Percentiles rank a stretch among this genome's conserved stretches.
Conservation (phyloP, 495 filamentous ascomycete species). For the Daldinia grandis region DNA sequence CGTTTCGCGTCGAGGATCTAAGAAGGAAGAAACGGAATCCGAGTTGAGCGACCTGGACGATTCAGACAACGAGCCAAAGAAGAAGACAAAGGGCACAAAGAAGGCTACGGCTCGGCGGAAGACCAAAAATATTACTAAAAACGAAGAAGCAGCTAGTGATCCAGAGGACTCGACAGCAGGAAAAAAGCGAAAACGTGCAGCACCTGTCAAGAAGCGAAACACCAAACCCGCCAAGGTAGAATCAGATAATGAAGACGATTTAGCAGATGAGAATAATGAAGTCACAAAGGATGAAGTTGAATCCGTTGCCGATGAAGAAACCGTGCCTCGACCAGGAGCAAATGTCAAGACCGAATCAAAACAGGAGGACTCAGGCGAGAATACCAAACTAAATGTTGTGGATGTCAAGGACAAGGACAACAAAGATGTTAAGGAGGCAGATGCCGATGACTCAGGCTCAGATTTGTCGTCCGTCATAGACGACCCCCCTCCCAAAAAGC, state of each 20-base stretch:
- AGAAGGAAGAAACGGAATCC: constrained; percentile 46
- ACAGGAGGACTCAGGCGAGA: constrained; percentile 30
- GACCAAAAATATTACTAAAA: constrained; percentile 30
- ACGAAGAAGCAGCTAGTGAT: constrained; percentile 30
- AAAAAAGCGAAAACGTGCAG: constrained; percentile 40
- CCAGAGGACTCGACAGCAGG: constrained; percentile 33
- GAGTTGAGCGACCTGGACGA: constrained; percentile 43
- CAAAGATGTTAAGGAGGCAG: constrained; percentile 28
- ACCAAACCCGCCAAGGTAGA: constrained; percentile 34
- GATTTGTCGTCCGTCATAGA: constrained; percentile 82
- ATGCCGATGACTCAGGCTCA: constrained; percentile 70
- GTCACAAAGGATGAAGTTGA: constrained; percentile 40
- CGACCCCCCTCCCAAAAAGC: constrained; percentile 62
- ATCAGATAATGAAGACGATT: constrained; percentile 51
- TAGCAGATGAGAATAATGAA: constrained; percentile 41
- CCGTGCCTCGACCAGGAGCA: constrained; percentile 29
- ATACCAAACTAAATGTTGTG: constrained; percentile 29
- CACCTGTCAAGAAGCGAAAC: constrained; percentile 41
- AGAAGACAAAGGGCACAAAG: constrained; percentile 41
- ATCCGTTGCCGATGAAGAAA: constrained; percentile 27
- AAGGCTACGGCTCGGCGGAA: constrained; percentile 39
- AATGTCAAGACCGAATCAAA: constrained; percentile 40
- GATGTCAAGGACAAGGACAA: constrained; percentile 37
- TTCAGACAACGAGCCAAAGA: constrained; percentile 47
- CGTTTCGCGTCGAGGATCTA: constrained; percentile 29